Evolutionary conservation across 106 monocot genomes (phyloP).

Genomic region (Chionographis japonica): DNA sequence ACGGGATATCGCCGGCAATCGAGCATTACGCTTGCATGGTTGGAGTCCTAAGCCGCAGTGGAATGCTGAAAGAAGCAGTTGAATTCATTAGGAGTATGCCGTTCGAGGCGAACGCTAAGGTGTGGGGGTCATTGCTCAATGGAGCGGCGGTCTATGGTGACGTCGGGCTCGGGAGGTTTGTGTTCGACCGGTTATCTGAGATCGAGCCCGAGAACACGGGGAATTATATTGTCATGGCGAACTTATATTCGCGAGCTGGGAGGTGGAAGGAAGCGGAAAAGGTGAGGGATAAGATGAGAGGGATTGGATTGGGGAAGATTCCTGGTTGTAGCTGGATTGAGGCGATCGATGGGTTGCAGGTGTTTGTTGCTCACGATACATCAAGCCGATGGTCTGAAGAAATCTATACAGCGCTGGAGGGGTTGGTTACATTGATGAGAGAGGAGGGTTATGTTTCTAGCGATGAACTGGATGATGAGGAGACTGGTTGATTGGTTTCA

Average conservation of each 20-base stretch:
- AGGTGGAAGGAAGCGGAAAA: constrained; percentile 13
- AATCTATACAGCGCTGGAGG: constrained; percentile 1
- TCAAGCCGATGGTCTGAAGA: not conserved
- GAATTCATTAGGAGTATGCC: constrained; percentile 7
- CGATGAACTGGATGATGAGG: constrained; percentile 9
- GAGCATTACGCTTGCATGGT: constrained; percentile 18
- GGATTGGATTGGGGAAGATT: constrained; percentile 4
- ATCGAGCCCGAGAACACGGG: constrained; percentile 13
- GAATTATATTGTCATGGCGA: constrained; percentile 12
- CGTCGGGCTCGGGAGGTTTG: constrained; percentile 7
- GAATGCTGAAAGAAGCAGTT: constrained; percentile 8
- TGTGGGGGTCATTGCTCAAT: constrained; percentile 11
- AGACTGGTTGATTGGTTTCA: not conserved
- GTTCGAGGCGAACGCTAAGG: constrained; percentile 11
- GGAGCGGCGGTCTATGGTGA: constrained; percentile 7
- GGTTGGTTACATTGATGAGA: not conserved
- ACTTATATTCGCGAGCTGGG: constrained; percentile 4
- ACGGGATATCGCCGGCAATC: not conserved
- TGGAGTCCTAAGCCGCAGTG: not conserved
- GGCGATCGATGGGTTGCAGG: constrained; percentile 4
- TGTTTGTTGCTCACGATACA: constrained; percentile 3
- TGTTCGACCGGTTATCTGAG: constrained; percentile 3
- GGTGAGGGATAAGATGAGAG: constrained; percentile 6
- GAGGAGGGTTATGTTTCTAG: not conserved
- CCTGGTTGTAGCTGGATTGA: constrained; percentile 15